A percentile compares a stretch with the other conserved stretches of the same genome.
Conservation (phyloP, 805 yeast species). For the Torulaspora quercuum region DNA sequence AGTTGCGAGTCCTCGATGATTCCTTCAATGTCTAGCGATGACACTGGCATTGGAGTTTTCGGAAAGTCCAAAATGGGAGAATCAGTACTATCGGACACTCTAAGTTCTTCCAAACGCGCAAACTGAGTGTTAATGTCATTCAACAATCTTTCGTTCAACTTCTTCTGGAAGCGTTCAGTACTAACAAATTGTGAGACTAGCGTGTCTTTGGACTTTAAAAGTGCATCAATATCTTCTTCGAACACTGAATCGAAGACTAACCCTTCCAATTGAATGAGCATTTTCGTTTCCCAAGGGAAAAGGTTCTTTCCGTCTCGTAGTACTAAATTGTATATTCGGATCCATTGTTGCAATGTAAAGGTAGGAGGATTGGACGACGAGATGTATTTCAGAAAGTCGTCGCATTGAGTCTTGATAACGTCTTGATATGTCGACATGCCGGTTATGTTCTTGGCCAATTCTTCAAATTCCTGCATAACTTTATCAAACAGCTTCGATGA, state of each 20-base stretch:
- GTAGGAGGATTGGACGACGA: constrained; percentile 12
- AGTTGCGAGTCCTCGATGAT: constrained; percentile 14
- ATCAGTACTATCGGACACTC: constrained; percentile 1
- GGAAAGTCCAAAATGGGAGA: constrained; percentile 2
- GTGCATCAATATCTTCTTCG: constrained; percentile 15
- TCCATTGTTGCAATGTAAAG: constrained; percentile 24
- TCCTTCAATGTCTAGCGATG: constrained; percentile 6
- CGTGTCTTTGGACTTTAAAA: constrained; percentile 12
- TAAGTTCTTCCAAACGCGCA: constrained; percentile 9
- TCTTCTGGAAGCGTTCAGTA: constrained; percentile 12
- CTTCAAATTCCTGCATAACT: constrained; percentile 16
- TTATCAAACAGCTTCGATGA: constrained; percentile 20
- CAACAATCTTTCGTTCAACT: constrained; percentile 12
- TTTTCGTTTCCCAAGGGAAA: constrained; percentile 18
- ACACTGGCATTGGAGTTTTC: neutral
- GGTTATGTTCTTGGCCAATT: constrained; percentile 3
- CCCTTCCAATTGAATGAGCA: constrained; percentile 7
- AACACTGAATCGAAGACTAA: constrained; percentile 17
- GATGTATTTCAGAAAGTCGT: constrained; percentile 15
- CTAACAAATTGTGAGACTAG: constrained; percentile 16
- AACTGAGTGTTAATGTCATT: constrained; percentile 12
- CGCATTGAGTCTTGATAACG: constrained; percentile 14
- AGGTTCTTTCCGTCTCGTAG: neutral
- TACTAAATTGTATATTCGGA: constrained; percentile 20
- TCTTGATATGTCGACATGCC: constrained; percentile 7